These are phyloP conservation scores for Populus hybrid DNA, from an alignment of 441 rosid genomes.

Conservation along the genomic window DNA sequence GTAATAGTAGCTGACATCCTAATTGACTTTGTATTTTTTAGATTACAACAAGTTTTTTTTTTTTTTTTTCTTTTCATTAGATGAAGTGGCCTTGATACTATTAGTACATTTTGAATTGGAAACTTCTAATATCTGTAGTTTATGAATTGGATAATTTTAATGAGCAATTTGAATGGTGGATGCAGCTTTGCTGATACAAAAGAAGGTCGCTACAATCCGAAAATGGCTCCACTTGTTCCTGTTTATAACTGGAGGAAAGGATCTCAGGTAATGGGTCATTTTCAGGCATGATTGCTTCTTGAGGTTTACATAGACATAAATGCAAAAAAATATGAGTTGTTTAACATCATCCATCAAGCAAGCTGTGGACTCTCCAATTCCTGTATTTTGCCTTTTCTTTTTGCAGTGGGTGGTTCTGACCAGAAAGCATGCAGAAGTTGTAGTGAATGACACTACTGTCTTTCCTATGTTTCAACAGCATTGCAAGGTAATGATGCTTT, in stretches of 20 bases:
- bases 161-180: conserved; percentile 15
- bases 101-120: neutral
- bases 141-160: neutral
- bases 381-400: conserved; percentile 21
- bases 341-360: neutral
- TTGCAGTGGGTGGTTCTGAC: conserved; percentile 87
- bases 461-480: conserved; percentile 83
- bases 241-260: conserved; percentile 97
- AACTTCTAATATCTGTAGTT: neutral
- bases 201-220: conserved; percentile 97
- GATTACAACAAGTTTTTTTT: neutral
- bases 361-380: conserved; percentile 15
- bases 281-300: conserved; percentile 10
- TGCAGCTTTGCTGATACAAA: conserved; percentile 95
- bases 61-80: neutral
- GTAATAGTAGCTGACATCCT: neutral
- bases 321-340: neutral
- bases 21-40: neutral
- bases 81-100: neutral
- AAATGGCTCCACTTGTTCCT: conserved; percentile 71
- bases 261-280: conserved; percentile 64
- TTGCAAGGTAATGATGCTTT: conserved; percentile 59
- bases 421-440: conserved; percentile 82
- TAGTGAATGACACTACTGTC: conserved; percentile 76
- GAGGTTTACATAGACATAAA: neutral